Percentiles rank a stretch among this genome's conserved stretches.
Evolutionary conservation across 192 early-diverging fungal genomes (phyloP).

Genomic region (Globomyces pollinis-pini): DNA sequence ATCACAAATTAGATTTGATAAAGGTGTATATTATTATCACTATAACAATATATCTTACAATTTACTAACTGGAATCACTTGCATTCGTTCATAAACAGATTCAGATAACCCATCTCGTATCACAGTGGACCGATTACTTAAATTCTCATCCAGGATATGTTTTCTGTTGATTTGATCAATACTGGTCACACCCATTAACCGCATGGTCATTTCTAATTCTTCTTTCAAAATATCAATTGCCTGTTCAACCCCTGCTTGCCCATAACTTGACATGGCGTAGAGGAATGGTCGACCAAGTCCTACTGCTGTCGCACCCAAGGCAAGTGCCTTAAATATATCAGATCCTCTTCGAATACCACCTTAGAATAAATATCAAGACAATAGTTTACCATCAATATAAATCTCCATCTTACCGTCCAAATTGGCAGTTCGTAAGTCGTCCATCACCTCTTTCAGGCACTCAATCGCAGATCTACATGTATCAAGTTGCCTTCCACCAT

Average conservation of each 20-base stretch:
- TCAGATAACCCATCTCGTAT: background rate
- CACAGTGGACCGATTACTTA: too few relatives aligned
- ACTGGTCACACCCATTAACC: constrained; percentile 45
- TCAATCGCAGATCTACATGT: constrained; percentile 73
- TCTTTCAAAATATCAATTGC: constrained; percentile 71
- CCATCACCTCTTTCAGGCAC: constrained; percentile 79
- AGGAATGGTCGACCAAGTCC: constrained; percentile 73
- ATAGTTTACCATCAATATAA: constrained; percentile 90
- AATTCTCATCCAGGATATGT: too few relatives aligned
- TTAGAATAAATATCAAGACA: too few relatives aligned
- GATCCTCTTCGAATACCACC: constrained; percentile 84
- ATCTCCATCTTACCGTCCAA: constrained; percentile 60
- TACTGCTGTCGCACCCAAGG: constrained; percentile 86
- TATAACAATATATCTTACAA: too few relatives aligned
- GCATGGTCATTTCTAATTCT: constrained; percentile 82
- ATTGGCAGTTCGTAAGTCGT: constrained; percentile 43
- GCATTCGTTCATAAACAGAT: background rate
- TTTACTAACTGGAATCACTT: too few relatives aligned
- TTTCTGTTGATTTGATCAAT: background rate
- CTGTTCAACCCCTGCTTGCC: constrained; percentile 72
- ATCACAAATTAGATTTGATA: too few relatives aligned
- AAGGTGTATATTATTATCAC: too few relatives aligned
- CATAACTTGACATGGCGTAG: constrained; percentile 67
- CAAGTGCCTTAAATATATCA: constrained; percentile 94
- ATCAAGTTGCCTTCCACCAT: constrained; percentile 95